These are phyloP conservation scores for Phoma herbarum DNA, from an alignment of 2,329 filamentous ascomycete genomes.

Conservation along the genomic window DNA sequence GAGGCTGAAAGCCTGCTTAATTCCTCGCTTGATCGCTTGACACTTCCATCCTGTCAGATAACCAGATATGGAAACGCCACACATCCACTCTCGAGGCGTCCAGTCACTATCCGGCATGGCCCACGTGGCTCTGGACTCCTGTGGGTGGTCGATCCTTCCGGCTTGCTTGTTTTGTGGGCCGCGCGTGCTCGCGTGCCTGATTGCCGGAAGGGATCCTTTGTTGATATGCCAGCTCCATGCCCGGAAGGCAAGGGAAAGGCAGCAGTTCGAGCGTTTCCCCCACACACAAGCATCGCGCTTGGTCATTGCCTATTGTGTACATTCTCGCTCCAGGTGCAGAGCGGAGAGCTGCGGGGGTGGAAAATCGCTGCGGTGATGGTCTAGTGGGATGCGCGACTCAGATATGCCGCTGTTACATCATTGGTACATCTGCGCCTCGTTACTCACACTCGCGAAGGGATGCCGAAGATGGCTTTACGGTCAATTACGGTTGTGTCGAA, in stretches of 20 bases:
- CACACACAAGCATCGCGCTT: neutral
- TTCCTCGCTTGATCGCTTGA: neutral
- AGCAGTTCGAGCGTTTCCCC: neutral
- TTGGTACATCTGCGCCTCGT: constrained; percentile 8
- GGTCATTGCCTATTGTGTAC: neutral
- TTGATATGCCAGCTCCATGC: neutral
- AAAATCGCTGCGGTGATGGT: neutral
- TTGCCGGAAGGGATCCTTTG: neutral
- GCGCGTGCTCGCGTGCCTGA: constrained; percentile 5
- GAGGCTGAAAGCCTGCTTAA: neutral
- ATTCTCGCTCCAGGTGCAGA: neutral
- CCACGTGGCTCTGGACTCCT: neutral
- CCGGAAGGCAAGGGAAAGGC: neutral
- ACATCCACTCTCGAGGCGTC: neutral
- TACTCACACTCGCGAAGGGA: neutral
- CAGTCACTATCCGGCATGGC: neutral
- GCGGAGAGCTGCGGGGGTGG: neutral
- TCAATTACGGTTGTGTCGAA: too few relatives aligned
- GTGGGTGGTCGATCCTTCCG: constrained; percentile 1
- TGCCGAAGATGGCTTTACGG: neutral
- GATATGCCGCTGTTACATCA: constrained; percentile 12
- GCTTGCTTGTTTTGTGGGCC: constrained; percentile 9
- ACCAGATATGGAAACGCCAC: neutral
- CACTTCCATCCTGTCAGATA: neutral
- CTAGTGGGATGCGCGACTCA: constrained; percentile 2